A percentile compares a stretch with the other conserved stretches of the same genome.
phyloP scores from a whole-genome alignment of 1,284 basidiomycete species.

The Microstroma glucosiphilum region DNA sequence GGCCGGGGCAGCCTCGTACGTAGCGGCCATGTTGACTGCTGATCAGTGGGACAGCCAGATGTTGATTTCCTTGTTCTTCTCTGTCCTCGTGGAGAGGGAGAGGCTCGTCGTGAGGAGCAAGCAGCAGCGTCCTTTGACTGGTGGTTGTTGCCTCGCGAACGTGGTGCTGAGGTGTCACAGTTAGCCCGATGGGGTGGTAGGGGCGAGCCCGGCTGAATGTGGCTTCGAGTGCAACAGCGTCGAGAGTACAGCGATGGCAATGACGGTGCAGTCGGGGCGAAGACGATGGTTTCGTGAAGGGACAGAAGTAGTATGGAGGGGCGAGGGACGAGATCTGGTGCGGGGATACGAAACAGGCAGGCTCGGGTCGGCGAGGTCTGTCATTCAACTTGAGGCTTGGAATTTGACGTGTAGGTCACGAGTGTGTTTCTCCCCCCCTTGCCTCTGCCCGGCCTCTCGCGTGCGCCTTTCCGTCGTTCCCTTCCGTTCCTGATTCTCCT shows the following conservation, averaged over 20 bases:
- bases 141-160: no score
- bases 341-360: not conserved
- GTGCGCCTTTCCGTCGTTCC: not conserved
- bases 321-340: not conserved
- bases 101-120: not conserved
- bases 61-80: not conserved
- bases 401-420: constrained; percentile 2
- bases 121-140: no score
- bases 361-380: constrained; percentile 1
- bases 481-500: no score
- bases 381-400: constrained; percentile 6
- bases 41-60: not conserved
- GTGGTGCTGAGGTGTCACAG: no score
- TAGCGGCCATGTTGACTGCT: not conserved
- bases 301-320: not conserved
- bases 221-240: no score
- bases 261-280: not conserved
- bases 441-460: not conserved
- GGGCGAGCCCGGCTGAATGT: no score
- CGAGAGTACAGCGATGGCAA: not conserved
- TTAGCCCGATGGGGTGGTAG: no score
- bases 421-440: not conserved
- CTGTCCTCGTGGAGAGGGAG: not conserved
- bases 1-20: not conserved
- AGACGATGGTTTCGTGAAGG: not conserved